Percentiles rank a stretch among this genome's conserved stretches.
Evolutionary conservation across 2,329 filamentous ascomycete species (phyloP).

Genomic region (Chrysosporium keratinophilum): DNA sequence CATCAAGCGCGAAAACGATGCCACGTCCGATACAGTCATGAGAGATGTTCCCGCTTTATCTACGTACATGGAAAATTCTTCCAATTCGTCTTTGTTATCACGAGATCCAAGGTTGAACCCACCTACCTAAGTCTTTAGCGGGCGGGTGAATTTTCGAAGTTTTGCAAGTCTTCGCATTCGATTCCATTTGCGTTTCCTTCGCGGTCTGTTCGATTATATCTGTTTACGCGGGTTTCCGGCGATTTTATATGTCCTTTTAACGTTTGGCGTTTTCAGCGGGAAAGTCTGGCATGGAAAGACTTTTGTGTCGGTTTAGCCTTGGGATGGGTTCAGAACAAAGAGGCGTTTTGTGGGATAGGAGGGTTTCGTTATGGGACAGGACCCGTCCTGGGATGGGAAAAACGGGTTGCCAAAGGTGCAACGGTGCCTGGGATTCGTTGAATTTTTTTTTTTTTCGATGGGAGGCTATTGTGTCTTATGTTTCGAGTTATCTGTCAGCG

Average conservation of each 20-base stretch:
- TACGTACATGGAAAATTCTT: neutral
- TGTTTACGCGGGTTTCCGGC: constrained; percentile 4
- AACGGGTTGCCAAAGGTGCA: constrained; percentile 9
- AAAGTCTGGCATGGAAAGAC: constrained; percentile 4
- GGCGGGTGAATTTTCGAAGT: neutral
- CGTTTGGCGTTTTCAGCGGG: constrained; percentile 6
- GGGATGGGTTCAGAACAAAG: constrained; percentile 5
- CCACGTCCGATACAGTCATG: constrained; percentile 13
- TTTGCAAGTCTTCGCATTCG: neutral
- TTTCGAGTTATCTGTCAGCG: constrained; percentile 1
- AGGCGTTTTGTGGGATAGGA: constrained; percentile 5
- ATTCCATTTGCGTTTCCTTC: neutral
- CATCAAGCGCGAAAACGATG: neutral
- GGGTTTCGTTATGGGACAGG: neutral
- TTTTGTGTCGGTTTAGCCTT: constrained; percentile 8
- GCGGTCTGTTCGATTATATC: constrained; percentile 5
- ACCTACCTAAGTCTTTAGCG: neutral
- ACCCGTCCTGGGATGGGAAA: constrained; percentile 7
- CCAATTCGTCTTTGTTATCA: neutral
- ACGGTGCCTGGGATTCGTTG: neutral
- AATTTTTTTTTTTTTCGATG: constrained; percentile 2
- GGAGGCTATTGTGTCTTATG: constrained; percentile 7
- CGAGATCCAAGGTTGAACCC: constrained; percentile 11
- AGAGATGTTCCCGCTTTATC: constrained; percentile 9
- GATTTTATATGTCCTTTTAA: neutral